These are phyloP conservation scores for Colletotrichum limetticola DNA, from an alignment of 2,329 filamentous ascomycete genomes.

Conservation along the genomic window DNA sequence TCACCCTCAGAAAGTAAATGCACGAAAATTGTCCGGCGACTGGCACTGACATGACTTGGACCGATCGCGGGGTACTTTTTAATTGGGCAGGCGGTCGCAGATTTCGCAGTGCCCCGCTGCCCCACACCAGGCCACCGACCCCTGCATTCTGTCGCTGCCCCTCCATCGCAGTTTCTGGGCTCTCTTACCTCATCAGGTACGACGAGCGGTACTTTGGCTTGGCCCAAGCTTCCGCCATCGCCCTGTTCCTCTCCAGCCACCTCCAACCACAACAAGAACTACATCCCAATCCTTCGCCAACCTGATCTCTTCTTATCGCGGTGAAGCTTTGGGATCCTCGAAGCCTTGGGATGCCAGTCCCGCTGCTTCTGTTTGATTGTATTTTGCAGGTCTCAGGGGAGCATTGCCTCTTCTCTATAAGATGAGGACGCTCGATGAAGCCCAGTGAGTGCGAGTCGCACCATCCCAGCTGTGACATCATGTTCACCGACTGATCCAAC, in stretches of 20 bases:
- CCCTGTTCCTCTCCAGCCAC: slow-evolving; percentile 30
- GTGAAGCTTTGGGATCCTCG: slow-evolving; percentile 2
- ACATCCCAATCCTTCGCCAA: slow-evolving; percentile 14
- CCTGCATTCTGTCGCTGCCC: neutral
- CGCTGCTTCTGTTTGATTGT: slow-evolving; percentile 1
- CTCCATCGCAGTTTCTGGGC: neutral
- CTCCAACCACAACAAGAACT: slow-evolving; percentile 16
- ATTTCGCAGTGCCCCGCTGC: slow-evolving; percentile 3
- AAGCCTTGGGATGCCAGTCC: slow-evolving; percentile 19
- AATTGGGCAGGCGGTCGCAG: slow-evolving; percentile 24
- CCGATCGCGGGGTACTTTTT: slow-evolving; percentile 18
- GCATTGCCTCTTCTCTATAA: slow-evolving; percentile 4
- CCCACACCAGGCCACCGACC: neutral
- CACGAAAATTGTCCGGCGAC: slow-evolving; percentile 2
- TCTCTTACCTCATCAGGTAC: slow-evolving; percentile 23
- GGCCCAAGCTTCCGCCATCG: slow-evolving; percentile 26
- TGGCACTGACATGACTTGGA: slow-evolving; percentile 18
- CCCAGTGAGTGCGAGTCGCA: slow-evolving; percentile 29
- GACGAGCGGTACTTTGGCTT: slow-evolving; percentile 16
- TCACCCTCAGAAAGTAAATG: neutral
- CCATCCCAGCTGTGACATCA: slow-evolving; percentile 35
- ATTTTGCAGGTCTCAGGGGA: neutral
- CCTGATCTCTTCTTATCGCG: neutral
- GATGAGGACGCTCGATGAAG: slow-evolving; percentile 31
- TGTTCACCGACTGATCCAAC: slow-evolving; percentile 21